These are phyloP conservation scores for Kalanchoe fedtschenkoi DNA, from an alignment of 164 flowering plant species.

Conservation along the genomic window DNA sequence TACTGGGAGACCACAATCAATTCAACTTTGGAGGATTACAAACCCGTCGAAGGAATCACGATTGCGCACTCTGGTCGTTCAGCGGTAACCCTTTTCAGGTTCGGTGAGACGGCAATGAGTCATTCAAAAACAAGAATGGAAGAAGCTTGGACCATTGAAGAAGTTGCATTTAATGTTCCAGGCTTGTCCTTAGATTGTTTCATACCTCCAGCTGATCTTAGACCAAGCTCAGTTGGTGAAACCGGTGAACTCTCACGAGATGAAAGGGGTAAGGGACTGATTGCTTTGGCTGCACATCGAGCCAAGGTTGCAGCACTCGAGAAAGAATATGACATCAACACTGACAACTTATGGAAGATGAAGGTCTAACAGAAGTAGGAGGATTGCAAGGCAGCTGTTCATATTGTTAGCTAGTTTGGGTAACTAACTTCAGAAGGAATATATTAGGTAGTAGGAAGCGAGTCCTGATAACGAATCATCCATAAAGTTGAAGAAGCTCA, in stretches of 20 bases:
- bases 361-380: slow-evolving; percentile 35
- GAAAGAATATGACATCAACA: slow-evolving; percentile 25
- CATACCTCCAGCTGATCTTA: neutral
- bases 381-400: slow-evolving; percentile 32
- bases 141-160: slow-evolving; percentile 3
- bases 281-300: slow-evolving; percentile 36
- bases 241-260: neutral
- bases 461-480: neutral
- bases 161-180: slow-evolving; percentile 3
- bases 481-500: neutral
- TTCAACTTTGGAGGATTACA: slow-evolving; percentile 1
- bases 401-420: slow-evolving; percentile 18
- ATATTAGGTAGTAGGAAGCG: neutral
- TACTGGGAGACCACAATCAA: slow-evolving; percentile 4
- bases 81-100: slow-evolving; percentile 4
- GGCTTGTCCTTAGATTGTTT: slow-evolving; percentile 5
- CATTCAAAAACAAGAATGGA: slow-evolving; percentile 6
- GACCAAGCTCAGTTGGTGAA: slow-evolving; percentile 5
- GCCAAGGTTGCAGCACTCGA: slow-evolving; percentile 65
- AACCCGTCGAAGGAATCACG: slow-evolving; percentile 1
- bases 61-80: slow-evolving; percentile 4
- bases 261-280: slow-evolving; percentile 39
- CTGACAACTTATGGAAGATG: slow-evolving; percentile 51
- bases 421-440: neutral
- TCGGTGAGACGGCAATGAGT: slow-evolving; percentile 5